A percentile compares a stretch with the other conserved stretches of the same genome.
Evolutionary conservation across 2,329 filamentous ascomycete genomes (phyloP).

Genomic region (Samsoniella hepiali): DNA sequence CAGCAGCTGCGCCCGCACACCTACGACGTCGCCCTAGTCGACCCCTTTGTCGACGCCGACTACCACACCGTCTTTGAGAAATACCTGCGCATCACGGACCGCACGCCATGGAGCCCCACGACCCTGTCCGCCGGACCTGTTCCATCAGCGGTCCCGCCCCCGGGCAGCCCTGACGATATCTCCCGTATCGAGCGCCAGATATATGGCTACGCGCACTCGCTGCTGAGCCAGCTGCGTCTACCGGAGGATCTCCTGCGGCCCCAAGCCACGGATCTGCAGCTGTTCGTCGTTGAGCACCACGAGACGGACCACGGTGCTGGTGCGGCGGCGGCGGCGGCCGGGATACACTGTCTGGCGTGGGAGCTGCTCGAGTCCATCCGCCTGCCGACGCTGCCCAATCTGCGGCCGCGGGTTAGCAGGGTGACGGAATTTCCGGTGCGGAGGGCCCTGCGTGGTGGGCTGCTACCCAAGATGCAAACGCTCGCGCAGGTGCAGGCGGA

Average conservation of each 20-base stretch:
- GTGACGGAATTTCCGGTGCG: conserved; percentile 25
- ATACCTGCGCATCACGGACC: conserved; percentile 27
- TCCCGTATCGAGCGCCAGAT: conserved; percentile 24
- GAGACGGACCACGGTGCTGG: conserved; percentile 18
- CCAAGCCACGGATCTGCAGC: conserved; percentile 22
- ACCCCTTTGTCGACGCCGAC: conserved; percentile 27
- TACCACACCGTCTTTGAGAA: conserved; percentile 27
- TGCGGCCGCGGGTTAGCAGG: conserved; percentile 26
- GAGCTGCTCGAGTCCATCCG: conserved; percentile 28
- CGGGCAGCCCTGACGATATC: conserved; percentile 15
- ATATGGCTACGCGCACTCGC: conserved; percentile 21
- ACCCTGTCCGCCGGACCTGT: conserved; percentile 15
- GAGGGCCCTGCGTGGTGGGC: conserved; percentile 12
- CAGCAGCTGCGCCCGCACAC: not conserved
- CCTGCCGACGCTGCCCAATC: conserved; percentile 21
- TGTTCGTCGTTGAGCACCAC: conserved; percentile 28
- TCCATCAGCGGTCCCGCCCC: conserved; percentile 4
- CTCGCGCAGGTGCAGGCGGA: conserved; percentile 25
- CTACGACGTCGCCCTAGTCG: conserved; percentile 21
- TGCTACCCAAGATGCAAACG: conserved; percentile 17
- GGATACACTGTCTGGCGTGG: conserved; percentile 30
- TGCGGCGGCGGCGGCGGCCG: not conserved
- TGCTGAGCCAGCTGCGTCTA: conserved; percentile 25
- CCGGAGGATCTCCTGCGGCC: conserved; percentile 17
- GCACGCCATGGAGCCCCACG: conserved; percentile 23